Base-by-base conservation (phyloP, 2,329 filamentous ascomycete species). In the Tolypocladium pustulatum region DNA sequence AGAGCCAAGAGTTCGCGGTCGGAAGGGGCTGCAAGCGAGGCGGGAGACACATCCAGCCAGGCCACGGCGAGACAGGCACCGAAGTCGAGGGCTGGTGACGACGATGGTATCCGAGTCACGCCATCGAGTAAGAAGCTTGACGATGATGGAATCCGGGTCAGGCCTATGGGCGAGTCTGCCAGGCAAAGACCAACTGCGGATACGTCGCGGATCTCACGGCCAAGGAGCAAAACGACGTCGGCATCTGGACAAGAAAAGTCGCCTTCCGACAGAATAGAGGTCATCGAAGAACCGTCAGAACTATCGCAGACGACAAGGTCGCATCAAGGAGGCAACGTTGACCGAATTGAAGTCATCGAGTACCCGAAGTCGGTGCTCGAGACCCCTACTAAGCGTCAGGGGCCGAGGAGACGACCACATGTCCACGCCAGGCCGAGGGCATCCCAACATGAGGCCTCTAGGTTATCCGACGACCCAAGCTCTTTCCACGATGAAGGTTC, bases 21-120 rank as follows among this genome's bases (percentile, higher is more conserved):
- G 17, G 67, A 65, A 13, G 66, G 69, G 22, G 60, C 65, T 7
- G 64, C 58, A 27, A 71, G 68, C 54, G 68, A 68, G 25, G 61
- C 61, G 46, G 67, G 60, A 27, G 66, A 67, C 30, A 65, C 65
- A 22, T 63, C 61, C 27, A 71, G 66, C 58, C 66, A 70, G 56
- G 64, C 65, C 58, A 72, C 71, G 6, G 64, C 65, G 25, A 69
- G 62, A 37, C 61, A 60, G 20, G 59, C 58, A 9, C 58, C 57
- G 17, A 59, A 65, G 59, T 63, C 56, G 34, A 60, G 63, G 58
- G 62, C 68, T 64, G 63, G 61, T n/a, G 63, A 60, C 12, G 70
- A 76, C 58, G 74, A 78, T 59, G 76, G 76, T 2, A 78, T 78
- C 43, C 72, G 78, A 25, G 73, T 81, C 25, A 74, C 65, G 12